These are phyloP conservation scores for Skeletonema costatum DNA, from an alignment of 108 stramenopile genomes.

Conservation along the genomic window DNA sequence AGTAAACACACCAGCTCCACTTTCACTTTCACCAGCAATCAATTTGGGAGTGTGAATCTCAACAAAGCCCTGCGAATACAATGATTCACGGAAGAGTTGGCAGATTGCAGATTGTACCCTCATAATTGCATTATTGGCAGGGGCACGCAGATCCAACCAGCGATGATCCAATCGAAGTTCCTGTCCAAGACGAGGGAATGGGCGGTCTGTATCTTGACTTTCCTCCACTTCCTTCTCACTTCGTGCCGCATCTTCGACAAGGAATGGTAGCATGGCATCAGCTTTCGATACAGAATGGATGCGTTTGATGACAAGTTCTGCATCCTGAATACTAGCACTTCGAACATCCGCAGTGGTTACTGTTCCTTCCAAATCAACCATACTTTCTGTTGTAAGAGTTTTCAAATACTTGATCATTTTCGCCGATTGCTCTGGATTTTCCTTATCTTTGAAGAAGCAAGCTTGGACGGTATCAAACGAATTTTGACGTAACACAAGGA, in stretches of 20 bases:
- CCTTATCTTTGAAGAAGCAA: conserved; percentile 95
- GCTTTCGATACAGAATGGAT: conserved; percentile 91
- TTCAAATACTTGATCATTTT: conserved; percentile 93
- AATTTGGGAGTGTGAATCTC: conserved; percentile 97
- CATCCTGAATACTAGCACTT: conserved; percentile 72
- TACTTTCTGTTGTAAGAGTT: conserved; percentile 86
- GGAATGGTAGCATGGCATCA: conserved; percentile 84
- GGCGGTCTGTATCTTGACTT: conserved; percentile 90
- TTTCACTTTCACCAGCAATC: conserved; percentile 95
- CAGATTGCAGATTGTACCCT: conserved; percentile 90
- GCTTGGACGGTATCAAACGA: conserved; percentile 94
- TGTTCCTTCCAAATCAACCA: conserved; percentile 92
- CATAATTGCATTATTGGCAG: conserved; percentile 97
- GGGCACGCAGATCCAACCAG: conserved; percentile 95
- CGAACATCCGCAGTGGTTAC: conserved; percentile 73
- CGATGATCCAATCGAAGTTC: conserved; percentile 91
- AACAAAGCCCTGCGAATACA: conserved; percentile 90
- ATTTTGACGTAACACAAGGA: conserved; percentile 93
- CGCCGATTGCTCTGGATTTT: conserved; percentile 78
- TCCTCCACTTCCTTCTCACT: conserved; percentile 91
- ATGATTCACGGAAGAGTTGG: conserved; percentile 89
- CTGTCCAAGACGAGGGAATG: conserved; percentile 93
- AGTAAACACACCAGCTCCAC: conserved; percentile 95
- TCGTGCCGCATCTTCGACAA: conserved; percentile 94
- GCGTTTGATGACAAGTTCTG: conserved; percentile 85